Evolutionary conservation across 441 rosid genomes (phyloP).

Genomic region (Pelargonium australe): DNA sequence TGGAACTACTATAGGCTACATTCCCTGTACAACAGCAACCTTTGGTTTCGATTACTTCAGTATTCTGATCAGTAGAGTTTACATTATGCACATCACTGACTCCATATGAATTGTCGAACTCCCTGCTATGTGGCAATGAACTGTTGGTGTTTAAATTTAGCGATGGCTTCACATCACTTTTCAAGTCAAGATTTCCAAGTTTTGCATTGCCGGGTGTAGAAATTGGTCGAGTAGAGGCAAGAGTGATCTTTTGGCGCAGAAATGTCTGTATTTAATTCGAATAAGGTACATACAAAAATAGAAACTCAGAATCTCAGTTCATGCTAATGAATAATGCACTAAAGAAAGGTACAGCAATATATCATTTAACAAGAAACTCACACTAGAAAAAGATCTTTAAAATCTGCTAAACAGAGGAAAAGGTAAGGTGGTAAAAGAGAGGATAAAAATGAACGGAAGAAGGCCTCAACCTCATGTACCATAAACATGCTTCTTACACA

Average conservation of each 20-base stretch:
- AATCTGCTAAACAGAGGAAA: too few relatives aligned
- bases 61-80: slow-evolving; percentile 14
- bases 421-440: too few relatives aligned
- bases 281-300: slow-evolving; percentile 3
- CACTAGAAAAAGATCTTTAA: too few relatives aligned
- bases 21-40: slow-evolving; percentile 7
- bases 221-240: slow-evolving; percentile 28
- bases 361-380: too few relatives aligned
- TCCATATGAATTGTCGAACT: slow-evolving; percentile 10
- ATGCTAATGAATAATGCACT: background rate
- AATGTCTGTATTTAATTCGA: slow-evolving; percentile 34
- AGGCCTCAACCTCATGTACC: too few relatives aligned
- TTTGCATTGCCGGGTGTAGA: slow-evolving; percentile 21
- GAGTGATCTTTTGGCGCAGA: slow-evolving; percentile 46
- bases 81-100: slow-evolving; percentile 10
- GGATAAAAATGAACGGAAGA: too few relatives aligned
- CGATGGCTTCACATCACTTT: slow-evolving; percentile 21
- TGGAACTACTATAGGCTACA: too few relatives aligned
- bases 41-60: slow-evolving; percentile 19
- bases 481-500: too few relatives aligned
- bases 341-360: too few relatives aligned
- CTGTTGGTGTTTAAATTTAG: slow-evolving; percentile 16
- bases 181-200: slow-evolving; percentile 18
- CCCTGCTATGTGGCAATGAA: slow-evolving; percentile 21
- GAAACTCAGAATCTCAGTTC: slow-evolving; percentile 13